These are phyloP conservation scores for Podospora tetraspora DNA, from an alignment of 495 filamentous ascomycete species.

Conservation along the genomic window DNA sequence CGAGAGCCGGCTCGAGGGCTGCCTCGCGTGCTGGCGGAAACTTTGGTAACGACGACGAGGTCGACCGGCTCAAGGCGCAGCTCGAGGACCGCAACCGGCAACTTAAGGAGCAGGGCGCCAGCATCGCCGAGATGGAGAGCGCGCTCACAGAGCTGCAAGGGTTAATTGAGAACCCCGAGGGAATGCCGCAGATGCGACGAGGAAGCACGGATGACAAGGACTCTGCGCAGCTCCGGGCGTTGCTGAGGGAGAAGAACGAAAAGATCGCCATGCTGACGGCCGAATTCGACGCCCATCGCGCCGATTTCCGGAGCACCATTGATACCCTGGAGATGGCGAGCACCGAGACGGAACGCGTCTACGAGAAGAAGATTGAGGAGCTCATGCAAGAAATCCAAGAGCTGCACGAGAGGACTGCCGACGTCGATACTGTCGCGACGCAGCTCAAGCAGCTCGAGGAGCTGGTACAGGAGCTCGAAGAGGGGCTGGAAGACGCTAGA, in stretches of 20 bases:
- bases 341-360: constrained; percentile 95
- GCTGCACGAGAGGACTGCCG: constrained; percentile 71
- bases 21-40: constrained; percentile 22
- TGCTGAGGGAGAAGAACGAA: constrained; percentile 93
- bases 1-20: constrained; percentile 25
- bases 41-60: constrained; percentile 54
- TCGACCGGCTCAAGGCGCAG: constrained; percentile 59
- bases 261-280: constrained; percentile 86
- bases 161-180: constrained; percentile 52
- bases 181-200: constrained; percentile 28
- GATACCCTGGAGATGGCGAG: constrained; percentile 95
- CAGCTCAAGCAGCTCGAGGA: constrained; percentile 96
- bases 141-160: constrained; percentile 69
- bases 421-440: constrained; percentile 82
- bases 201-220: constrained; percentile 73
- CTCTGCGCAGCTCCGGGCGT: constrained; percentile 64
- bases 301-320: constrained; percentile 93
- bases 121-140: constrained; percentile 78
- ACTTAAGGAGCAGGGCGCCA: constrained; percentile 76
- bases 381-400: constrained; percentile 81
- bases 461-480: constrained; percentile 90
- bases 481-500: constrained; percentile 91
- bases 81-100: constrained; percentile 81
- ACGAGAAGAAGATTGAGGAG: constrained; percentile 86
- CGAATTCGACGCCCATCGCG: constrained; percentile 92